Base-by-base conservation (phyloP, 2,329 filamentous ascomycete species). In the Exophiala sp. region DNA sequence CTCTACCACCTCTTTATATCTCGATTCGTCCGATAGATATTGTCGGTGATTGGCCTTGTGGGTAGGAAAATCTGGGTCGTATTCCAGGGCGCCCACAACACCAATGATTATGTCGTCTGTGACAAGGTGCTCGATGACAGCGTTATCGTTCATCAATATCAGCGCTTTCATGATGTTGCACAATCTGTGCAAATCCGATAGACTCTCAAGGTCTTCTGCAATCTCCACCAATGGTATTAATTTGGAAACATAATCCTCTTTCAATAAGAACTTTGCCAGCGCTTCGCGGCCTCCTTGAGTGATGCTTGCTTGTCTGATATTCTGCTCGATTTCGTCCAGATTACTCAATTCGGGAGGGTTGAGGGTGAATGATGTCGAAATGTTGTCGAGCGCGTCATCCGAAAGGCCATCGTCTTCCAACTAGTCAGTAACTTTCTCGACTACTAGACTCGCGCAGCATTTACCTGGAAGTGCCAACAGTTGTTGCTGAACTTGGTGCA, bases 151-250 rank as follows among this genome's bases (percentile, higher is more conserved):
- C 59, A 97, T 82, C 49, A 97, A 77, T 50, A 99, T 95, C 52
- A 97, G 81, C 55, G 87, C 88, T 78, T 99, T 99, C 89, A 96
- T 94, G 69, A 99, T 96, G 69, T 91, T 96, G 81, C 94, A 99
- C 42, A 99, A 77, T 44, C 88, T 84, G 70, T 97, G 94, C 56
- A 99, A 75, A 67, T 97, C 92, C 18, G 82, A 74, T 7, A 95
- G 76, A 68, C 89, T 91, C 72, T 99, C 90, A 55, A 96, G 80
- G 65, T 96, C 89, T 71, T 99, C 94, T 8, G 94, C 92, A 74
- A 89, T 86, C 55, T 88, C 83, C 43, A 99, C 89, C 47, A 97
- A 72, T 1, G 90, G 90, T 47, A 94, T 86, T 47, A 99, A 78
- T 69, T 92, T 95, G 61, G 82, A 76, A 58, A 99, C 90, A 69